Evolutionary conservation across 495 filamentous ascomycete species (phyloP).

Genomic region (Chaetomium tenue): DNA sequence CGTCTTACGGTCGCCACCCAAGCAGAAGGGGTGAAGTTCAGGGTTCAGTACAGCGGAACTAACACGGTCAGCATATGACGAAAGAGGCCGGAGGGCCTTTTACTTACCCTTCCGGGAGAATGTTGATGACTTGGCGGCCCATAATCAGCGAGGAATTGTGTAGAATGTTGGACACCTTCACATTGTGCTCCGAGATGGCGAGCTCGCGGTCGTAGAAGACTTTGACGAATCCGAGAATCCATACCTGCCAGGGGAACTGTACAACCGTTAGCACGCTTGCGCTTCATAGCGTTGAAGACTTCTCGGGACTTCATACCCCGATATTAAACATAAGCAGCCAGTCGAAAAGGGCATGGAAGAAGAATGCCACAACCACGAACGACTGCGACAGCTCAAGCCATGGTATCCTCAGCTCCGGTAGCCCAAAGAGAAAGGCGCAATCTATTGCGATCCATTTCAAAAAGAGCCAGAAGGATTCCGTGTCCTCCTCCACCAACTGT

Average conservation of each 20-base stretch:
- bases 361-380: slow-evolving; percentile 63
- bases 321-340: slow-evolving; percentile 90
- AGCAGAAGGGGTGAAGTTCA: slow-evolving; percentile 69
- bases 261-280: slow-evolving; percentile 23
- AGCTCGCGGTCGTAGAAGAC: slow-evolving; percentile 85
- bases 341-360: slow-evolving; percentile 68
- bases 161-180: slow-evolving; percentile 80
- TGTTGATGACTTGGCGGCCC: slow-evolving; percentile 94
- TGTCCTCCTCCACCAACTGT: slow-evolving; percentile 67
- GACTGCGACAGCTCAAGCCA: slow-evolving; percentile 88
- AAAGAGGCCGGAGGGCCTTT: background rate
- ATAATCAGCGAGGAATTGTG: slow-evolving; percentile 90
- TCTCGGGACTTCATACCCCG: slow-evolving; percentile 52
- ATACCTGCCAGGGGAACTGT: slow-evolving; percentile 64
- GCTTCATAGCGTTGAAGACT: background rate
- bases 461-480: slow-evolving; percentile 80
- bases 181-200: slow-evolving; percentile 81
- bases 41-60: slow-evolving; percentile 88
- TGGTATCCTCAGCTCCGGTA: slow-evolving; percentile 84
- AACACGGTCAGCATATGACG: slow-evolving; percentile 24
- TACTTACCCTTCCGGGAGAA: slow-evolving; percentile 86
- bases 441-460: slow-evolving; percentile 90
- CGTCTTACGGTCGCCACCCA: slow-evolving; percentile 59
- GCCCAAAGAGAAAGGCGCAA: slow-evolving; percentile 74
- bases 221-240: slow-evolving; percentile 65